Conservation (phyloP, 106 monocot genomes). For the Cymbidium sinense region DNA sequence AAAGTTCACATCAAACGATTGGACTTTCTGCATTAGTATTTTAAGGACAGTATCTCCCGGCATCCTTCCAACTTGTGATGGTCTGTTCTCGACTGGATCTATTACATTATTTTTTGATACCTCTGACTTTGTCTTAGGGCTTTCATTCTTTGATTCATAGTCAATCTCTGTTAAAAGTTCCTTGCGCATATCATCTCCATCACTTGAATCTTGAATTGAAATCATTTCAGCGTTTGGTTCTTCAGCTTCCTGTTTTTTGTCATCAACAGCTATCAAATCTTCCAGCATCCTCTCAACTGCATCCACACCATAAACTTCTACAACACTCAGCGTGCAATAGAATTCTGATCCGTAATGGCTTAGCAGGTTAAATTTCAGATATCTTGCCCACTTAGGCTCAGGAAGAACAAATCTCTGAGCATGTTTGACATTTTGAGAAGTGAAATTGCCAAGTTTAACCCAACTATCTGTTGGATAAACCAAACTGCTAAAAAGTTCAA, state of each 20-base stretch:
- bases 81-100: conserved; percentile 38
- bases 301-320: conserved; percentile 91
- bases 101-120: conserved; percentile 10
- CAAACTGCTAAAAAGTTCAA: conserved; percentile 69
- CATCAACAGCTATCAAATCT: conserved; percentile 64
- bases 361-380: conserved; percentile 61
- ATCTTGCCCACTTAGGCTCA: conserved; percentile 82
- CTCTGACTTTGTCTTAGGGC: conserved; percentile 24
- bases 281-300: conserved; percentile 93
- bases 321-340: conserved; percentile 72
- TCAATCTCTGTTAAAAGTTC: conserved; percentile 22
- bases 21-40: conserved; percentile 85
- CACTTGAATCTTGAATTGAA: conserved; percentile 17
- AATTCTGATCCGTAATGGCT: conserved; percentile 89
- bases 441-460: conserved; percentile 68
- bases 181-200: conserved; percentile 20
- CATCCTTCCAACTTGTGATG: conserved; percentile 62
- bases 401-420: conserved; percentile 58
- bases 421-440: conserved; percentile 68
- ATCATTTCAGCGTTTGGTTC: conserved; percentile 28
- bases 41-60: conserved; percentile 89
- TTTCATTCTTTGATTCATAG: conserved; percentile 25
- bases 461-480: conserved; percentile 75
- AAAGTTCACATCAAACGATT: conserved; percentile 69
- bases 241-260: conserved; percentile 25